Evolutionary conservation across 306 rosid species (phyloP).

Genomic region (Lathyrus sativus): DNA sequence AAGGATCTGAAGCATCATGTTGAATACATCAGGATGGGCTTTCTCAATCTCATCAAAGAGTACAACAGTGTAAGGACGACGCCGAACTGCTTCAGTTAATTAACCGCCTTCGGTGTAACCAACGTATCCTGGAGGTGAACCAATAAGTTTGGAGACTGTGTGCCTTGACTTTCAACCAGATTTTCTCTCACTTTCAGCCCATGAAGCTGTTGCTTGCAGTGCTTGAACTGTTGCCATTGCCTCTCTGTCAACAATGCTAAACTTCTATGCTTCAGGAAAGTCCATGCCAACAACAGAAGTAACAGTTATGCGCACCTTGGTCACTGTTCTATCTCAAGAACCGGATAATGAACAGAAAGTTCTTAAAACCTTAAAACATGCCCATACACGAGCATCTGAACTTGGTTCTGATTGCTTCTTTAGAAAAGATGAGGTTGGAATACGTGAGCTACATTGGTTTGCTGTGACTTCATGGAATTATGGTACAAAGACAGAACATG

Average conservation of each 20-base stretch:
- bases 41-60: no score
- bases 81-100: no score
- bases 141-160: no score
- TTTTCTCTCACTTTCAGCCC: no score
- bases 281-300: conserved; percentile 79
- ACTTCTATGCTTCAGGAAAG: conserved; percentile 65
- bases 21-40: no score
- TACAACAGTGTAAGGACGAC: no score
- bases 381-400: conserved; percentile 62
- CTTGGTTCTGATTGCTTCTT: conserved; percentile 68
- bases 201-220: conserved; percentile 93
- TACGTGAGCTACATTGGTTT: conserved; percentile 89
- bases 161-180: no score
- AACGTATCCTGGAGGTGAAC: no score
- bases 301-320: conserved; percentile 78
- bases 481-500: conserved; percentile 72
- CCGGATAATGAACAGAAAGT: conserved; percentile 64
- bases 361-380: conserved; percentile 64
- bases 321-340: conserved; percentile 73
- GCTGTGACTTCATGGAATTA: conserved; percentile 87
- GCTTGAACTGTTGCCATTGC: conserved; percentile 80
- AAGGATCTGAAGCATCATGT: no score
- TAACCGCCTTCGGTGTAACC: no score
- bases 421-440: conserved; percentile 84
- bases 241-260: conserved; percentile 68